Evolutionary conservation across 1,284 basidiomycete species (phyloP), one percentile per base, ranked within the genome.

Genomic region (Cutaneotrichosporon sp.): DNA sequence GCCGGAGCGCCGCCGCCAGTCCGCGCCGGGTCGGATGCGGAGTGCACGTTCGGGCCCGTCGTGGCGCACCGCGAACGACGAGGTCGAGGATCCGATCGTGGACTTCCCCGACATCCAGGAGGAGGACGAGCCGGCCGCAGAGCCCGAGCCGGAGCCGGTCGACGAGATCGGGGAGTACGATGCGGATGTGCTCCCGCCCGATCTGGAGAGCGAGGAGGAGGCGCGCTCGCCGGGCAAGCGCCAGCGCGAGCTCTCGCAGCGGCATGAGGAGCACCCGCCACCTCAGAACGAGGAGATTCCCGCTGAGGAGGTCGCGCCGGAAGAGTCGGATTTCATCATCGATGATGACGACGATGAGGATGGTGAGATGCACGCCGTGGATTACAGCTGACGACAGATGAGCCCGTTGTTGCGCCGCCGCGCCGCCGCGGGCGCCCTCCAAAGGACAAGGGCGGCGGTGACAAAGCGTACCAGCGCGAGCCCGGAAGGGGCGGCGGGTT

Each of bases 401-500:
- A 60, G 54, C 54, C 53, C 16, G 59, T 51, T 9, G 67, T 65
- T 25, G 13, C 54, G 11, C 49, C 62, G n/a, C 54, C 63, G 13
- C 47, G 54, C 14, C 55, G 34, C 22, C 54, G 56, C 18, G 36
- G 54, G 10, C 58, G 56, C 4, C 50, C 60, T 2, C 53, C 58
- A 20, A 65, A 65, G 57, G 54, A 47, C n/a, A 38, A 34, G 25
- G 54, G 57, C n/a, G 58, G 58, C 29, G 62, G 57, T 11, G 65
- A 63, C 62, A 63, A 64, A 47, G 58, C 62, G 43, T 71, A 67
- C 67, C 70, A 69, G 61, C 56, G 58, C 22, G 76, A 76, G 50
- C 69, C 71, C 11, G 74, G 75, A 16, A 69, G 65, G 10, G 62
- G 75, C 53, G 76, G 76, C n/a, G 76, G 76, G 16, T 78, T 78